Conservation (phyloP, 2,329 filamentous ascomycete species). For the Acrodontium crateriforme region DNA sequence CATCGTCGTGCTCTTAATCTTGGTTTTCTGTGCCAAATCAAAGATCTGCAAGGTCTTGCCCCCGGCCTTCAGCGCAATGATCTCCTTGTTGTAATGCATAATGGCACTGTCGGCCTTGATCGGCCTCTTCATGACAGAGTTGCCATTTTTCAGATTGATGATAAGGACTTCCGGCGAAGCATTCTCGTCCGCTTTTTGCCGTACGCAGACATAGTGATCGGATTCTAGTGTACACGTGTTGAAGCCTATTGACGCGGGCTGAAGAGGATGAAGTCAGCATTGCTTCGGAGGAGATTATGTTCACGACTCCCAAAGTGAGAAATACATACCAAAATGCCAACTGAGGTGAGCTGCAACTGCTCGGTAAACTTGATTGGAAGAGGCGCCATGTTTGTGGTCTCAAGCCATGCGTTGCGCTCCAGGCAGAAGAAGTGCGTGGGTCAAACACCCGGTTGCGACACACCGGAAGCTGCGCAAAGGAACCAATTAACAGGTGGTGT, state of each 20-base stretch:
- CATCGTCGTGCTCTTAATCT: constrained; percentile 94
- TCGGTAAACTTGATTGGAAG: constrained; percentile 89
- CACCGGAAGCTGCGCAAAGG: too few relatives aligned
- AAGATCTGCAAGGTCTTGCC: constrained; percentile 94
- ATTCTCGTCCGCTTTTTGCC: constrained; percentile 78
- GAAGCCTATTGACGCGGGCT: constrained; percentile 56
- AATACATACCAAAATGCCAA: constrained; percentile 37
- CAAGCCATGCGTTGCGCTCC: too few relatives aligned
- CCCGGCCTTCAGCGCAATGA: constrained; percentile 93
- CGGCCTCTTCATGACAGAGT: constrained; percentile 83
- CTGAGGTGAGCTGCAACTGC: constrained; percentile 53
- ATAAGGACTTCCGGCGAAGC: constrained; percentile 91
- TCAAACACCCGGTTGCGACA: neutral
- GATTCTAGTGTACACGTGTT: constrained; percentile 94
- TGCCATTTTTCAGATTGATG: constrained; percentile 92
- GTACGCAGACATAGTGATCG: constrained; percentile 88
- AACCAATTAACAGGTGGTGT: too few relatives aligned
- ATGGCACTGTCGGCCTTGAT: constrained; percentile 99
- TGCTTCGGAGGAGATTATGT: neutral
- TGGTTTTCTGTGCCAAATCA: constrained; percentile 81
- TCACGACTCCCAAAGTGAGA: constrained; percentile 8
- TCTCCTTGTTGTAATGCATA: constrained; percentile 91
- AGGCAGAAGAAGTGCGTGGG: constrained; percentile 3
- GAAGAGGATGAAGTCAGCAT: constrained; percentile 1
- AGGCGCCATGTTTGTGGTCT: constrained; percentile 42